phyloP scores from a whole-genome alignment of 768 basidiomycete species.

The Lepiota subincarnata region DNA sequence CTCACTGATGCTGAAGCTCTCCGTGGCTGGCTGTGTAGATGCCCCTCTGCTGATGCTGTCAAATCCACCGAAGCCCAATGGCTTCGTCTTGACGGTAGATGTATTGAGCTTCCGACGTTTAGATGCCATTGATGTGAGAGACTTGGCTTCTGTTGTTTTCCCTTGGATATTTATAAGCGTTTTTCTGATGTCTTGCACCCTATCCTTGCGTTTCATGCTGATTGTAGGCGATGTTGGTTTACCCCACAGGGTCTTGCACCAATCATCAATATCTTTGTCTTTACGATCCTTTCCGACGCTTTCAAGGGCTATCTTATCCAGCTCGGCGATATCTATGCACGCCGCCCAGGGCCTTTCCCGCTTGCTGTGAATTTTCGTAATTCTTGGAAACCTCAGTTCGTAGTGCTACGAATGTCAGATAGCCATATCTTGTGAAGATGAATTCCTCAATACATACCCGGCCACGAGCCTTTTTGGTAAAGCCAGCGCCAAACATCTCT shows the following conservation, averaged over 20 bases:
- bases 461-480: conserved; percentile 61
- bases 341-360: conserved; percentile 66
- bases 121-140: neutral
- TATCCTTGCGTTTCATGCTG: conserved; percentile 41
- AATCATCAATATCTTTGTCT: conserved; percentile 49
- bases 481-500: conserved; percentile 81
- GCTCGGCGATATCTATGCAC: conserved; percentile 40
- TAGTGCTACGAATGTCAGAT: conserved; percentile 50
- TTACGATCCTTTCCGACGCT: conserved; percentile 49
- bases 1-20: neutral
- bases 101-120: conserved; percentile 1
- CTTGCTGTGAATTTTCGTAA: conserved; percentile 62
- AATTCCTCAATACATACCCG: conserved; percentile 36
- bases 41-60: neutral
- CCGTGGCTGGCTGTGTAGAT: neutral
- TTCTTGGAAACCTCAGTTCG: conserved; percentile 78
- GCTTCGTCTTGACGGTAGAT: neutral
- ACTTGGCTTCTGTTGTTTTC: neutral
- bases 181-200: conserved; percentile 10
- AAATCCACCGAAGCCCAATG: neutral
- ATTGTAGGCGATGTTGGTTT: conserved; percentile 35
- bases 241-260: conserved; percentile 30
- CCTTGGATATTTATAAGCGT: neutral
- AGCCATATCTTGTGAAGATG: conserved; percentile 3
- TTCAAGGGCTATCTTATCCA: conserved; percentile 53